Percentiles rank a stretch among this genome's conserved stretches.
These are phyloP conservation scores for Solanum clarkiae DNA, from an alignment of 257 asterid species.

Conservation along the genomic window DNA sequence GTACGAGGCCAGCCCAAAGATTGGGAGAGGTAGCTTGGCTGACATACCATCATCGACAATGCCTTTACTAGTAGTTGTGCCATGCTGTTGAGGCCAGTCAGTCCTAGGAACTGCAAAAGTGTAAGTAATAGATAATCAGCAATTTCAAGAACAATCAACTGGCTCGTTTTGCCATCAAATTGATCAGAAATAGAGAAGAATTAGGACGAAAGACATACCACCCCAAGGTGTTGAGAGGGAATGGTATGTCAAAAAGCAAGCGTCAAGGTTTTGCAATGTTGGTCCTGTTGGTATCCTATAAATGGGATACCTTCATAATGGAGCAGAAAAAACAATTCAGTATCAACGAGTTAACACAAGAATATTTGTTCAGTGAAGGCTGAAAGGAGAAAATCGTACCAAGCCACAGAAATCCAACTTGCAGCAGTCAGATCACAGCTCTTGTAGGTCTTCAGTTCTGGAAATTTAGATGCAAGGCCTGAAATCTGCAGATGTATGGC, in stretches of 20 bases:
- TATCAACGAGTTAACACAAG: background rate
- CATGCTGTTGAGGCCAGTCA: slow-evolving; percentile 8
- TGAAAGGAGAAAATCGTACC: slow-evolving; percentile 29
- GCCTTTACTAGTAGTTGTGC: slow-evolving; percentile 18
- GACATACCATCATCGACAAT: slow-evolving; percentile 17
- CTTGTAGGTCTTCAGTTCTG: slow-evolving; percentile 50
- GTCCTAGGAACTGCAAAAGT: slow-evolving; percentile 1
- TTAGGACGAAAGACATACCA: slow-evolving; percentile 27
- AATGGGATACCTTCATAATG: slow-evolving; percentile 70
- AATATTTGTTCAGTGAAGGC: background rate
- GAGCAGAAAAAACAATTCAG: background rate
- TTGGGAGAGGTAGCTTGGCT: slow-evolving; percentile 36
- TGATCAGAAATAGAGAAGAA: background rate
- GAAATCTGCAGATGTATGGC: slow-evolving; percentile 35
- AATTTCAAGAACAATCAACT: background rate
- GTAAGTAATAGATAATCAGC: background rate
- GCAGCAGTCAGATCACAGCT: slow-evolving; percentile 77
- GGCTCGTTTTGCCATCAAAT: background rate
- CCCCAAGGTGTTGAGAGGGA: slow-evolving; percentile 55
- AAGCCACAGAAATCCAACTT: slow-evolving; percentile 95
- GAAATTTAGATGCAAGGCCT: slow-evolving; percentile 53
- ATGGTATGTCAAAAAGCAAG: slow-evolving; percentile 86
- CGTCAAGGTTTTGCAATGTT: slow-evolving; percentile 79
- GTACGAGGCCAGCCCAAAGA: slow-evolving; percentile 74
- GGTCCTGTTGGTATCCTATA: slow-evolving; percentile 92